A percentile compares a stretch with the other conserved stretches of the same genome.
Conservation (phyloP, 2,329 filamentous ascomycete species). For the Fonsecaea pugnacius region DNA sequence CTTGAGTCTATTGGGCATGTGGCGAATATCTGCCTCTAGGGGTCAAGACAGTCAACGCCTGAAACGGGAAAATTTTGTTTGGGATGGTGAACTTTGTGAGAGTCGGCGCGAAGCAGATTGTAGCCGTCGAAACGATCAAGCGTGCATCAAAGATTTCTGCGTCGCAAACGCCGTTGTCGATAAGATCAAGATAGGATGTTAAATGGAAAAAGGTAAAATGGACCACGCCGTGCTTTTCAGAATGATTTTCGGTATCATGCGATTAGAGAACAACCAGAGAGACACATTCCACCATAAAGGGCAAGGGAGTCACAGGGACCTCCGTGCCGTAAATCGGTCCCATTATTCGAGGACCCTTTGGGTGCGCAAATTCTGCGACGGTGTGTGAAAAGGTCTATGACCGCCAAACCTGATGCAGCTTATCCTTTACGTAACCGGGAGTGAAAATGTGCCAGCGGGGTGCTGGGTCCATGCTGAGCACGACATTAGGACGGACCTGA, state of each 20-base stretch:
- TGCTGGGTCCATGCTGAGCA: conserved; percentile 36
- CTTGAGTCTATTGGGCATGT: conserved; percentile 53
- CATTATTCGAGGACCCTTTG: conserved; percentile 33
- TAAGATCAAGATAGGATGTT: not conserved
- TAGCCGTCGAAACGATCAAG: not conserved
- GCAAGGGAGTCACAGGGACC: conserved; percentile 27
- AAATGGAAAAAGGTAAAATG: conserved; percentile 2
- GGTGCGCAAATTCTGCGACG: conserved; percentile 31
- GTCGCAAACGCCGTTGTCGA: conserved; percentile 6
- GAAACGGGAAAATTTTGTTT: conserved; percentile 3
- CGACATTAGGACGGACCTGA: conserved; percentile 20
- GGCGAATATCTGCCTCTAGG: conserved; percentile 13
- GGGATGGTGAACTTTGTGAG: conserved; percentile 7
- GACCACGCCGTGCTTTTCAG: conserved; percentile 16
- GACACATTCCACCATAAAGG: conserved; percentile 20
- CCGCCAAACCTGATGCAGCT: conserved; percentile 33
- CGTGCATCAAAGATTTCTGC: not conserved
- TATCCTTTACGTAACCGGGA: conserved; percentile 51
- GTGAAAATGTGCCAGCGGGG: conserved; percentile 37
- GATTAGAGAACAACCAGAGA: conserved; percentile 12
- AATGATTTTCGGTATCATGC: not conserved
- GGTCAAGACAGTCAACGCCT: conserved; percentile 5
- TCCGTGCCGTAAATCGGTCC: conserved; percentile 31
- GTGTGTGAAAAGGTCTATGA: conserved; percentile 27
- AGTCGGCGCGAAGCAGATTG: not conserved